Percentiles rank a stretch among this genome's conserved stretches.
Evolutionary conservation across 1,284 basidiomycete species (phyloP).

Genomic region (Leccinum subspadiceum): DNA sequence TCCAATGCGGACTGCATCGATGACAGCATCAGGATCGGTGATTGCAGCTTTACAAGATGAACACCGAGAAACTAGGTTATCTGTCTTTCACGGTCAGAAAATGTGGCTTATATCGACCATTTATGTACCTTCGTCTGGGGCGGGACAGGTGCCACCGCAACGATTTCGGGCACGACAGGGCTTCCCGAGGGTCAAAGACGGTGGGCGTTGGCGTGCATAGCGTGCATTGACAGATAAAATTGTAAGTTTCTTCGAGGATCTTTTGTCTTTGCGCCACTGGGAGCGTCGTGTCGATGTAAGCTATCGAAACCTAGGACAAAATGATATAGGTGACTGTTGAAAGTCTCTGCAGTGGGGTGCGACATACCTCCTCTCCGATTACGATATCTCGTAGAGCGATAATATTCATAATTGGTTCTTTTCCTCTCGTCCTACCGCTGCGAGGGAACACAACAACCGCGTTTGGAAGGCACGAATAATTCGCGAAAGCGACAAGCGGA

Average conservation of each 20-base stretch:
- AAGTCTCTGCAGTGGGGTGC: not conserved
- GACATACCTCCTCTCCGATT: conserved; percentile 66
- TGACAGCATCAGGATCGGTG: conserved; percentile 27
- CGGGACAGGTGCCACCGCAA: conserved; percentile 59
- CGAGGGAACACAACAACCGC: conserved; percentile 87
- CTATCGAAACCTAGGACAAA: conserved; percentile 52
- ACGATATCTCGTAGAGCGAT: conserved; percentile 66
- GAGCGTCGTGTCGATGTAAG: conserved; percentile 85
- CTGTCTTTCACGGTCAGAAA: conserved; percentile 31
- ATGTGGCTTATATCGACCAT: conserved; percentile 12
- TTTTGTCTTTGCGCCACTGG: conserved; percentile 57
- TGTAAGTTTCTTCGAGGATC: conserved; percentile 71
- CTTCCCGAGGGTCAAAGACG: conserved; percentile 65
- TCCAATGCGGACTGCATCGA: conserved; percentile 59
- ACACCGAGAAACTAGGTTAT: conserved; percentile 51
- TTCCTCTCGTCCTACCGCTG: conserved; percentile 32
- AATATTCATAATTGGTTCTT: conserved; percentile 70
- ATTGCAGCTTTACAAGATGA: conserved; percentile 54
- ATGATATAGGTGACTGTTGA: not conserved
- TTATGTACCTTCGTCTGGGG: conserved; percentile 56
- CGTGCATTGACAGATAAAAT: conserved; percentile 74
- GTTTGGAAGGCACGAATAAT: conserved; percentile 92
- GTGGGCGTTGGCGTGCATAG: conserved; percentile 44
- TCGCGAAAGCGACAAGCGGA: conserved; percentile 77
- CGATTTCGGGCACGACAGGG: conserved; percentile 61